Percentiles rank a stretch among this genome's conserved stretches.
Conservation (phyloP, 2,329 filamentous ascomycete species). For the Capronia coronata region DNA sequence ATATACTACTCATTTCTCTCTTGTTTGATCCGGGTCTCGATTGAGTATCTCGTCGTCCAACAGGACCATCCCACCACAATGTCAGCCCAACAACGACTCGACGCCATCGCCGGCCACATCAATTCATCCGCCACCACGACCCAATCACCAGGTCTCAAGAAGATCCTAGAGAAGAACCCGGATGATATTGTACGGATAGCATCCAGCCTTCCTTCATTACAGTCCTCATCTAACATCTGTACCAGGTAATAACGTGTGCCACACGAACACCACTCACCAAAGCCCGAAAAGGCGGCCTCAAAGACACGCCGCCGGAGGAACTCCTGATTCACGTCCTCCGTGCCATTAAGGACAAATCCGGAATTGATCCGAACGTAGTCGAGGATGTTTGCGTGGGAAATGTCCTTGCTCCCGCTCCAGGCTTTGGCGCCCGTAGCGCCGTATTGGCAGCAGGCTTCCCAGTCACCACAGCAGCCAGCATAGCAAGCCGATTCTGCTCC, state of each 20-base stretch:
- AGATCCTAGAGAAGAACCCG: conserved; percentile 50
- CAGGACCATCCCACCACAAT: conserved; percentile 6
- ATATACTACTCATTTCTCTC: neutral
- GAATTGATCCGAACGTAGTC: conserved; percentile 78
- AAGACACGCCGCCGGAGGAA: conserved; percentile 83
- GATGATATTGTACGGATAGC: conserved; percentile 55
- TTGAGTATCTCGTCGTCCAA: neutral
- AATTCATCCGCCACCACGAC: conserved; percentile 9
- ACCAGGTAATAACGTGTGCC: conserved; percentile 69
- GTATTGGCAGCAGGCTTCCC: conserved; percentile 87
- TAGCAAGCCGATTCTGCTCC: conserved; percentile 89
- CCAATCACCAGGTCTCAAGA: conserved; percentile 46
- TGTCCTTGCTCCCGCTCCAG: conserved; percentile 84
- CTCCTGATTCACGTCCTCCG: conserved; percentile 77
- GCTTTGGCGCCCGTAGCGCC: conserved; percentile 85
- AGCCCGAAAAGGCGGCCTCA: conserved; percentile 89
- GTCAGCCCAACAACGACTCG: conserved; percentile 20
- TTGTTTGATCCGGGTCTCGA: too few species aligned
- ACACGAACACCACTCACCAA: conserved; percentile 89
- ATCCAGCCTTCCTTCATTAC: conserved; percentile 66
- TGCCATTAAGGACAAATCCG: conserved; percentile 73
- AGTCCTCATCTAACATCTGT: neutral
- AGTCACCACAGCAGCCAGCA: conserved; percentile 70
- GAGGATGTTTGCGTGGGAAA: conserved; percentile 90
- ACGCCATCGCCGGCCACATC: conserved; percentile 21